Conservation (phyloP, 2,329 filamentous ascomycete species). For the Aspergillus sp. region DNA sequence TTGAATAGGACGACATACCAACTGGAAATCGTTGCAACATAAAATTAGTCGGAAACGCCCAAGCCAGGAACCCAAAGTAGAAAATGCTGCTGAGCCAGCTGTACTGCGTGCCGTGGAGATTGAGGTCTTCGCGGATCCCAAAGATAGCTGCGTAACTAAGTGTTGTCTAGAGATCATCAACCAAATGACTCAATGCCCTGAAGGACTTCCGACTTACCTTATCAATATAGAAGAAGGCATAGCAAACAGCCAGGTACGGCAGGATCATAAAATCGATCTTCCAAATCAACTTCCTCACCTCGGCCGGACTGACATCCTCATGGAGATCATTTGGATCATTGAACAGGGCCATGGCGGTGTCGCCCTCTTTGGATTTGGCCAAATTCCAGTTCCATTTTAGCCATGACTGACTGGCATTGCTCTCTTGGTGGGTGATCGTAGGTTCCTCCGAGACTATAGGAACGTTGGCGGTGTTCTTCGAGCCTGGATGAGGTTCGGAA, state of each 20-base stretch:
- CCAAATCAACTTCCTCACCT: slow-evolving; percentile 40
- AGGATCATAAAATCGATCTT: slow-evolving; percentile 53
- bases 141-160: slow-evolving; percentile 57
- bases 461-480: too few species aligned
- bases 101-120: slow-evolving; percentile 50
- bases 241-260: slow-evolving; percentile 47
- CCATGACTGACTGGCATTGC: slow-evolving; percentile 7
- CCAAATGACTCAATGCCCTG: slow-evolving; percentile 1
- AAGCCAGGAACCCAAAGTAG: slow-evolving; percentile 47
- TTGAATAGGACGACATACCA: slow-evolving; percentile 20
- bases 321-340: slow-evolving; percentile 39
- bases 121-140: slow-evolving; percentile 50
- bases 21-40: slow-evolving; percentile 45
- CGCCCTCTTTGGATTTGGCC: slow-evolving; percentile 30
- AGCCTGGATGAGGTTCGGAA: too few species aligned
- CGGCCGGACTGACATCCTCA: slow-evolving; percentile 37
- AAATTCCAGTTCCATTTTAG: slow-evolving; percentile 15
- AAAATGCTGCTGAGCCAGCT: slow-evolving; percentile 48
- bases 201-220: slow-evolving; percentile 17
- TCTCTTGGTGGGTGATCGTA: slow-evolving; percentile 20
- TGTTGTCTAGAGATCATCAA: slow-evolving; percentile 36
- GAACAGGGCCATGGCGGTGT: slow-evolving; percentile 45
- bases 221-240: slow-evolving; percentile 45
- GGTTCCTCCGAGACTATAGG: too few species aligned
- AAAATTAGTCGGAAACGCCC: slow-evolving; percentile 48